Conservation (phyloP, 2,329 filamentous ascomycete genomes). For the Graphilbum sp. region DNA sequence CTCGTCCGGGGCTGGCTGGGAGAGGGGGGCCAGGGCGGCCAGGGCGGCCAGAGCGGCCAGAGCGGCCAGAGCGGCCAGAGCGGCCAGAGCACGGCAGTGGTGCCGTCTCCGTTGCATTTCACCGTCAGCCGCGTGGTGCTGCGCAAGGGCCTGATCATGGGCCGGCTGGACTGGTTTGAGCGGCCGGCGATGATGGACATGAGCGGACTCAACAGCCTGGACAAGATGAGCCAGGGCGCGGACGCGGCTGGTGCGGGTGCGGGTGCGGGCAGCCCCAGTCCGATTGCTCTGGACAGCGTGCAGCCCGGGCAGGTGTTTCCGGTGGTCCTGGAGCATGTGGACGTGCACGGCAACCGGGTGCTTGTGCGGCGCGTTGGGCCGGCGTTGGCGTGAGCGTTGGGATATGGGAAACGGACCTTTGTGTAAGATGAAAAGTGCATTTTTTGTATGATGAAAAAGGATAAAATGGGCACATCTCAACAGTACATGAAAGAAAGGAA, state of each 20-base stretch:
- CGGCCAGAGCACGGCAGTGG: not conserved
- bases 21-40: not conserved
- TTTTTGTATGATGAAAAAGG: too few relatives aligned
- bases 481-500: too few relatives aligned
- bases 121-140: conserved; percentile 23
- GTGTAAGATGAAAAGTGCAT: too few relatives aligned
- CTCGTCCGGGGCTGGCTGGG: conserved; percentile 40
- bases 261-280: not conserved
- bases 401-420: too few relatives aligned
- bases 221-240: not conserved
- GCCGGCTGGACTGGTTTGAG: conserved; percentile 34
- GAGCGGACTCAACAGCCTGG: conserved; percentile 19
- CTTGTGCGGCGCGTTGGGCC: conserved; percentile 19
- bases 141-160: conserved; percentile 17
- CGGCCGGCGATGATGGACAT: conserved; percentile 24
- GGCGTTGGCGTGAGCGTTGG: too few relatives aligned
- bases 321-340: conserved; percentile 37
- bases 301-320: conserved; percentile 35
- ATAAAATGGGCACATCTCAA: too few relatives aligned
- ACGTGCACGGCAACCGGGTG: conserved; percentile 29
- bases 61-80: not conserved
- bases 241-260: not conserved
- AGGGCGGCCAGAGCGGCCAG: not conserved
- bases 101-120: conserved; percentile 15
- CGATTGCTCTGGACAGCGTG: conserved; percentile 21